Evolutionary conservation across 805 yeast genomes (phyloP).

Genomic region (Candida pseudoglaebosa): DNA sequence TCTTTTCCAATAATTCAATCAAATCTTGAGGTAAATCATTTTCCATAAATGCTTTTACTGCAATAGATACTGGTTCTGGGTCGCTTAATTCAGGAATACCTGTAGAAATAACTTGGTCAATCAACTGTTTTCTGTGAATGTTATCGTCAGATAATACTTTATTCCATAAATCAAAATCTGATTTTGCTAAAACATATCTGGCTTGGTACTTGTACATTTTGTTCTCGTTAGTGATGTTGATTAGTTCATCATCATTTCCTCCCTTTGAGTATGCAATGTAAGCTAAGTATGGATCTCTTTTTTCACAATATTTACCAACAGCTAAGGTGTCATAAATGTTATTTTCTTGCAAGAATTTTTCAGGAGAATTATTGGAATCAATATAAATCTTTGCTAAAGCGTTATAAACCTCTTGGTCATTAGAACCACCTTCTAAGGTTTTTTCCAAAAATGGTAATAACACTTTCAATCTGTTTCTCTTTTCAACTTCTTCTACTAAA

Average conservation of each 20-base stretch:
- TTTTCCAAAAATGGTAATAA: slow-evolving; percentile 91
- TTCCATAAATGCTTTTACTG: slow-evolving; percentile 94
- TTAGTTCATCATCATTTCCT: slow-evolving; percentile 81
- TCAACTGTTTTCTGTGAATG: slow-evolving; percentile 81
- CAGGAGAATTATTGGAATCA: slow-evolving; percentile 96
- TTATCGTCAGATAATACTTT: slow-evolving; percentile 72
- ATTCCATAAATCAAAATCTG: slow-evolving; percentile 82
- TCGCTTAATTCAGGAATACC: slow-evolving; percentile 93
- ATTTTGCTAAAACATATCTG: slow-evolving; percentile 84
- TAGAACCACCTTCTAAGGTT: slow-evolving; percentile 75
- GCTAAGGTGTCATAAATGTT: slow-evolving; percentile 84
- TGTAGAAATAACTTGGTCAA: slow-evolving; percentile 92
- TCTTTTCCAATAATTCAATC: slow-evolving; percentile 92
- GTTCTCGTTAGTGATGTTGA: slow-evolving; percentile 91
- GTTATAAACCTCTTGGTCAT: slow-evolving; percentile 88
- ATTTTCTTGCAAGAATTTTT: slow-evolving; percentile 91
- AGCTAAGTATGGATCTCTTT: slow-evolving; percentile 97
- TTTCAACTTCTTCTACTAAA: slow-evolving; percentile 91
- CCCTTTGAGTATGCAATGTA: slow-evolving; percentile 98
- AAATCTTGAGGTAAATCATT: slow-evolving; percentile 89
- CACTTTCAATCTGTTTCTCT: slow-evolving; percentile 89
- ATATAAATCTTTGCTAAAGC: slow-evolving; percentile 97
- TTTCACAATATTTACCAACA: slow-evolving; percentile 98
- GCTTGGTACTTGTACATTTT: slow-evolving; percentile 99
- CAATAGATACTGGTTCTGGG: slow-evolving; percentile 90